Percentiles rank a stretch among this genome's conserved stretches.
phyloP scores from a whole-genome alignment of 1,284 basidiomycete genomes.

The Kwoniella shivajii region DNA sequence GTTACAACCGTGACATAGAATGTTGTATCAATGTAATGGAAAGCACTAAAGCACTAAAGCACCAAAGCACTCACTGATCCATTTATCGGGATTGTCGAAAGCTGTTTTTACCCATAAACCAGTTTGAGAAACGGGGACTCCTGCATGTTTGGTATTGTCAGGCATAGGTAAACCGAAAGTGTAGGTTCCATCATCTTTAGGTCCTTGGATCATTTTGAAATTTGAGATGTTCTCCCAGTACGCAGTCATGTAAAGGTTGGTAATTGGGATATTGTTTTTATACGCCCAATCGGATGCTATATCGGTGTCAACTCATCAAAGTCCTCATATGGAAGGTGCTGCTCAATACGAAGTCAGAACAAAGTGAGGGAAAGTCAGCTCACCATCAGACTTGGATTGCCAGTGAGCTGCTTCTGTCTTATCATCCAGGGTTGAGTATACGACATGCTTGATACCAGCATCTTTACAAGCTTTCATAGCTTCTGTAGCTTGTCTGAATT shows the following conservation, averaged over 20 bases:
- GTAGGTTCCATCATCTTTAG: conserved; percentile 7
- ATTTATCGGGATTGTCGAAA: conserved; percentile 12
- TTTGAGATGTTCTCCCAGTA: conserved; percentile 11
- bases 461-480: conserved; percentile 29
- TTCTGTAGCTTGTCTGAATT: conserved; percentile 20
- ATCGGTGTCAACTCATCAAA: neutral
- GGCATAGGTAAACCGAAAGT: conserved; percentile 1
- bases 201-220: neutral
- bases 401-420: conserved; percentile 28
- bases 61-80: conserved; percentile 3
- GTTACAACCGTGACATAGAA: too few species aligned
- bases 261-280: conserved; percentile 8
- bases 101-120: conserved; percentile 6
- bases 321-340: neutral
- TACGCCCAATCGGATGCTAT: neutral
- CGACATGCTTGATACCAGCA: conserved; percentile 37
- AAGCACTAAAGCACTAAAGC: too few species aligned
- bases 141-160: conserved; percentile 1
- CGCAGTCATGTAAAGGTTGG: conserved; percentile 9
- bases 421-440: conserved; percentile 38
- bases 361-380: neutral
- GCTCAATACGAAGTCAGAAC: neutral
- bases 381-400: conserved; percentile 38
- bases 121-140: conserved; percentile 4
- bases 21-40: too few species aligned